Conservation (phyloP, 768 basidiomycete species). For the Phanerodontia chrysosporium region DNA sequence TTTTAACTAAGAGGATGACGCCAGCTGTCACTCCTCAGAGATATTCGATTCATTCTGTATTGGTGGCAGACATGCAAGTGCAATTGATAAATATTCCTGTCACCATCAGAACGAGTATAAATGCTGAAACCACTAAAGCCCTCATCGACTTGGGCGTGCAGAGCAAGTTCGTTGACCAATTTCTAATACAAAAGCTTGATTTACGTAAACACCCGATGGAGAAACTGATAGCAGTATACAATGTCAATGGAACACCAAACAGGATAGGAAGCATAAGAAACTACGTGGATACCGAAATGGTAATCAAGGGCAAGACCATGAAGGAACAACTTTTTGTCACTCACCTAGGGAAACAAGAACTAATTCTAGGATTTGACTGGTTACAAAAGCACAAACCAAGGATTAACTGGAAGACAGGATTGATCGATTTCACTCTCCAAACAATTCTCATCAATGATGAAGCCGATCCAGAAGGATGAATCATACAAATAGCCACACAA, state of each 20-base stretch:
- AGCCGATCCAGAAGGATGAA: background rate
- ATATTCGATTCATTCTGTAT: too few species aligned
- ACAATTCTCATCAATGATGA: background rate
- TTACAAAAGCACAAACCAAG: background rate
- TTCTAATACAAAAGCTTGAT: background rate
- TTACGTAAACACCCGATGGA: background rate
- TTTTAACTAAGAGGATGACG: too few species aligned
- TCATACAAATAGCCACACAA: background rate
- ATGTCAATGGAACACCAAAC: background rate
- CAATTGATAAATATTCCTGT: too few species aligned
- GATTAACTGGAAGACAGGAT: background rate
- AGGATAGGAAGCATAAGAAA: background rate
- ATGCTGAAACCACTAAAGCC: background rate
- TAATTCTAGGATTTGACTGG: background rate
- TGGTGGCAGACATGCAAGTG: too few species aligned
- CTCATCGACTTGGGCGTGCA: background rate
- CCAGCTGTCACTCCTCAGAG: too few species aligned
- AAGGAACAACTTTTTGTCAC: background rate
- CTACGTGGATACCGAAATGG: background rate
- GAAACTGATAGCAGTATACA: background rate
- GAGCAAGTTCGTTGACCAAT: background rate
- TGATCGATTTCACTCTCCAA: background rate
- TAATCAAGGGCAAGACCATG: background rate
- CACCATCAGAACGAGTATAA: too few species aligned
- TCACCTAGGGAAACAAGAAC: background rate